Evolutionary conservation across 202 grass and related monocot species (phyloP), one percentile per base, ranked within the genome.

Genomic region (Bolboschoenoplectus hybrid): DNA sequence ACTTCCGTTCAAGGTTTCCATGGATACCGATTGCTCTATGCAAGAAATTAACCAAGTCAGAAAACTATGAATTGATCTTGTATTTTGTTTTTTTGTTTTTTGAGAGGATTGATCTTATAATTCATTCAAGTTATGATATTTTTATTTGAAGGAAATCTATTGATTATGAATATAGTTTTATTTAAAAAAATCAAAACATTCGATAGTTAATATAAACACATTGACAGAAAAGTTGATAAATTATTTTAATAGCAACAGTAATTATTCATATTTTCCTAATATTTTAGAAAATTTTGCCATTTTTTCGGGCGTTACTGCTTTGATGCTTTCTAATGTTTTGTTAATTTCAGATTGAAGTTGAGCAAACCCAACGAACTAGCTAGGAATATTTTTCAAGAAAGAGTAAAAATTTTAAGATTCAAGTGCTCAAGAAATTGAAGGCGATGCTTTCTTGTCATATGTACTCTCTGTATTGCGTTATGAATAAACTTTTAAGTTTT

Each of bases 1-100:
- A 19, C 78, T 81, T 60, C 35, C 77, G 4, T 81, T 81, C 77
- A n/a, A 45, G 40, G 53, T 81, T 35, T 58, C 77, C 35, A 62
- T 5, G 2, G 51, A 81, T 44, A 62, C 63, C 55, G 14, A 81
- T 81, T 81, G 78, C 78, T 81, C 53, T 2, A 44, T 14, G 56
- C 63, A 81, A 80, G 17, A 56, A 80, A 38, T 36, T 26, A 26
- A 26, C 26, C 47, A 57, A 4, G 47, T 26, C 4, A 1, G 7
- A 52, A 77, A 52, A 53, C 1, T 77, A 14, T 38, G 2, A 80
- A 63, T 40, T n/a, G 13, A 69, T 43, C 26, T 75, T 20, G 4
- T 52, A 20, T 49, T 75, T 52, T 49, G 38, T 39, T 71, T 26
- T 26, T 26, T 26, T 26, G 26, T 26, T 26, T 26, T 26, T 26